phyloP scores from a whole-genome alignment of 1,139 yeast genomes.

The Entelexis paramagnoliae region DNA sequence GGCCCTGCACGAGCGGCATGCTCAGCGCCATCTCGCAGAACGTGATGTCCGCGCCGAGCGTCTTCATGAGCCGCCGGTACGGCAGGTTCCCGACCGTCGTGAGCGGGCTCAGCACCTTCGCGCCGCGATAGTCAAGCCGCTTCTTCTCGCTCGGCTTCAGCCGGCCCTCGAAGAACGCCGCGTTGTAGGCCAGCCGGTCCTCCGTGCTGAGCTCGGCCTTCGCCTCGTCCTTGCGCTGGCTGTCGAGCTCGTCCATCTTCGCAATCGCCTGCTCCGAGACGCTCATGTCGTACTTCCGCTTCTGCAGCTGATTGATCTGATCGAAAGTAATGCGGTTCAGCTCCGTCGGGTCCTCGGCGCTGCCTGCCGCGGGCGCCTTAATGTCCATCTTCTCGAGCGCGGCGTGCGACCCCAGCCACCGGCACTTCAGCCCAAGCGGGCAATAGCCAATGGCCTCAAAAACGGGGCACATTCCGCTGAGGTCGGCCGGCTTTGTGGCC shows the following conservation, averaged over 20 bases:
- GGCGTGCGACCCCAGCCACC: conserved; percentile 76
- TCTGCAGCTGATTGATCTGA: conserved; percentile 11
- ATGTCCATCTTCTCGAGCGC: conserved; percentile 26
- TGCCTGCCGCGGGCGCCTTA: conserved; percentile 2
- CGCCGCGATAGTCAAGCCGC: conserved; percentile 51
- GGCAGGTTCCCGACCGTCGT: conserved; percentile 98
- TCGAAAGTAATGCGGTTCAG: conserved; percentile 45
- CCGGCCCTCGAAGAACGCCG: conserved; percentile 67
- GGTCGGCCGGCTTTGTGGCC: conserved; percentile 55
- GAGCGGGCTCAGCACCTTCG: conserved; percentile 85
- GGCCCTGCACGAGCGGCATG: conserved; percentile 77
- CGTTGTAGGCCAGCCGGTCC: conserved; percentile 33
- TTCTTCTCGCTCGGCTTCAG: conserved; percentile 74
- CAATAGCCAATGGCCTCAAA: conserved; percentile 74
- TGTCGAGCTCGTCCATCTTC: conserved; percentile 28
- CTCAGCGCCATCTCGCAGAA: conserved; percentile 93
- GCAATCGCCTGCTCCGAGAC: conserved; percentile 38
- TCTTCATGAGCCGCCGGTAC: conserved; percentile 82
- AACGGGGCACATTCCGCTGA: conserved; percentile 75
- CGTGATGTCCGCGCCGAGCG: conserved; percentile 85
- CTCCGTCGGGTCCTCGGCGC: conserved; percentile 34
- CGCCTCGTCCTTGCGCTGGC: conserved; percentile 21
- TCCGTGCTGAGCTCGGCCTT: conserved; percentile 39
- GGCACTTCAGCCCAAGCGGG: conserved; percentile 84
- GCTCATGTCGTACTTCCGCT: conserved; percentile 23